A percentile compares a stretch with the other conserved stretches of the same genome.
Evolutionary conservation across 805 yeast genomes (phyloP).

Genomic region (Metschnikowia proteae): DNA sequence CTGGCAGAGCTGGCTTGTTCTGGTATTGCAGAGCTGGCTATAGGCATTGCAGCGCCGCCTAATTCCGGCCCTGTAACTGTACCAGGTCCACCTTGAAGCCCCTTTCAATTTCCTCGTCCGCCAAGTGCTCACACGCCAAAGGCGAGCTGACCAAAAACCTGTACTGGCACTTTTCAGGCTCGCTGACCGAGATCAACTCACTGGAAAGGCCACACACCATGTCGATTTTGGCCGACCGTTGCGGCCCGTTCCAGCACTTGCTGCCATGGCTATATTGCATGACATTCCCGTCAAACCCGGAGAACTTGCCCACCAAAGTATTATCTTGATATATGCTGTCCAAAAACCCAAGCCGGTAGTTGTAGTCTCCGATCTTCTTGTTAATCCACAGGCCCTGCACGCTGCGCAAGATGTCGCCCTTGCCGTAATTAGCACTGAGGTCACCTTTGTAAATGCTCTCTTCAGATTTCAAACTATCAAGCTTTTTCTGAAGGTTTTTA

Average conservation of each 20-base stretch:
- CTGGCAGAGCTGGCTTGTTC: too few relatives aligned
- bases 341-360: conserved; percentile 57
- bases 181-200: conserved; percentile 63
- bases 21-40: too few relatives aligned
- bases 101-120: conserved; percentile 12
- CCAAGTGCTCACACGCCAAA: conserved; percentile 35
- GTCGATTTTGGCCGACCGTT: conserved; percentile 61
- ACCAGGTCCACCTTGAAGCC: conserved; percentile 14
- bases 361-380: conserved; percentile 62
- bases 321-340: conserved; percentile 52
- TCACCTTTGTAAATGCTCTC: conserved; percentile 19
- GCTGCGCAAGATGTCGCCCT: conserved; percentile 61
- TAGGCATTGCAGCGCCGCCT: neutral
- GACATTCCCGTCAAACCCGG: conserved; percentile 26
- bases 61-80: neutral
- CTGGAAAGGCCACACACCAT: conserved; percentile 63
- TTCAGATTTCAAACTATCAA: conserved; percentile 15
- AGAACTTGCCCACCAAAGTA: conserved; percentile 21
- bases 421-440: conserved; percentile 46
- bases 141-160: conserved; percentile 47
- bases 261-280: conserved; percentile 58
- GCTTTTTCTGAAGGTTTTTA: conserved; percentile 17
- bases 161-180: conserved; percentile 88
- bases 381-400: conserved; percentile 46
- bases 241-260: conserved; percentile 93